A percentile compares a stretch with the other conserved stretches of the same genome.
These are phyloP conservation scores for Phytophthora citrophthora DNA, from an alignment of 352 stramenopile genomes.

Conservation along the genomic window DNA sequence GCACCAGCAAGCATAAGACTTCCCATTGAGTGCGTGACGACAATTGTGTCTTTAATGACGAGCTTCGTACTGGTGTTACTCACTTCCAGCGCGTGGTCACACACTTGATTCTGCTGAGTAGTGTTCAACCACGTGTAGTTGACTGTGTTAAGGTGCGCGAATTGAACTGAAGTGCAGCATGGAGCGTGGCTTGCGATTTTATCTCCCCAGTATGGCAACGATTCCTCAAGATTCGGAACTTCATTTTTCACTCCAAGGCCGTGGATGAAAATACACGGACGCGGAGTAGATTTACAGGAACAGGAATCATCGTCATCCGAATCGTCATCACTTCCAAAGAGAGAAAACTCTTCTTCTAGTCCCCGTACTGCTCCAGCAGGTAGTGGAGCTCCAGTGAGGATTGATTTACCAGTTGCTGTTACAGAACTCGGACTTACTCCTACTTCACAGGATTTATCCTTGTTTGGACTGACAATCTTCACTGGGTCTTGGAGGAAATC, in stretches of 20 bases:
- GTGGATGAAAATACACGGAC: conserved; percentile 33
- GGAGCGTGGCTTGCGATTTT: conserved; percentile 14
- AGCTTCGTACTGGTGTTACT: conserved; percentile 18
- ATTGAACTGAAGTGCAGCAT: conserved; percentile 28
- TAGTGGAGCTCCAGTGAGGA: conserved; percentile 5
- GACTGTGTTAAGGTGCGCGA: conserved; percentile 23
- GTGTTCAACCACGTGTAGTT: conserved; percentile 24
- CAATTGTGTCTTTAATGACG: conserved; percentile 23
- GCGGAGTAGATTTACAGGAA: conserved; percentile 22
- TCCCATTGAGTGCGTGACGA: conserved; percentile 33
- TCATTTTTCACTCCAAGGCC: conserved; percentile 22
- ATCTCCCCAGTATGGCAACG: conserved; percentile 29
- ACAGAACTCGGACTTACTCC: conserved; percentile 3
- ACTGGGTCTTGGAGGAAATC: conserved; percentile 10
- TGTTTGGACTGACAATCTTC: conserved; percentile 10
- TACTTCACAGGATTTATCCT: conserved; percentile 1
- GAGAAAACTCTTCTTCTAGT: conserved; percentile 7
- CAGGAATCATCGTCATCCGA: conserved; percentile 10
- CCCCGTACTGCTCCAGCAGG: neutral
- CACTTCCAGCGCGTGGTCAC: conserved; percentile 10
- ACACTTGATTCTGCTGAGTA: conserved; percentile 31
- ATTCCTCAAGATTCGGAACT: conserved; percentile 3
- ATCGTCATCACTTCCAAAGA: conserved; percentile 3
- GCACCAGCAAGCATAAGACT: conserved; percentile 26
- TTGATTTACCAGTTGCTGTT: conserved; percentile 4